Evolutionary conservation across 306 rosid species (phyloP).

Genomic region (Pyrus bretschneideri): DNA sequence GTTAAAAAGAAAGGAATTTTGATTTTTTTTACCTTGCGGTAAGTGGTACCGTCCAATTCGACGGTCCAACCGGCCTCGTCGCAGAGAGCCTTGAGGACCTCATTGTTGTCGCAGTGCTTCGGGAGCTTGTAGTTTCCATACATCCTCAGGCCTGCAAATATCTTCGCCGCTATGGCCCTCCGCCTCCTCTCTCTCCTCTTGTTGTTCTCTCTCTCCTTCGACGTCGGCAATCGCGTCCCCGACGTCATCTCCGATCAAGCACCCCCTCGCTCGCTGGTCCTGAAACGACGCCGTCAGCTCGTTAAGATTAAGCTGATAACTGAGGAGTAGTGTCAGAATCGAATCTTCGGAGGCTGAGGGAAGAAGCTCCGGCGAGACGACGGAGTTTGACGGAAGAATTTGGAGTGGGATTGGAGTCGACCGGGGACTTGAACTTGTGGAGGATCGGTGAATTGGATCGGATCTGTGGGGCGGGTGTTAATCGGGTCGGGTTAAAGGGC

Average conservation of each 20-base stretch:
- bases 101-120: constrained; percentile 91
- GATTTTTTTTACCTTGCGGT: constrained; percentile 55
- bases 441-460: constrained; percentile 16
- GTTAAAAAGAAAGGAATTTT: not conserved
- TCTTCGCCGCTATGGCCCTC: constrained; percentile 81
- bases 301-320: not conserved
- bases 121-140: constrained; percentile 86
- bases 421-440: not conserved
- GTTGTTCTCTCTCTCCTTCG: constrained; percentile 93
- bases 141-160: constrained; percentile 74
- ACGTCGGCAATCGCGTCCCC: constrained; percentile 72
- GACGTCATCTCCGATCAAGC: constrained; percentile 47
- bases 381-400: not conserved
- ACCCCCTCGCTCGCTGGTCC: not conserved
- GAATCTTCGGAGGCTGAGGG: not conserved
- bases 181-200: constrained; percentile 73
- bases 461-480: constrained; percentile 27
- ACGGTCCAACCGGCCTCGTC: constrained; percentile 85
- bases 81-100: constrained; percentile 90
- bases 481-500: not conserved
- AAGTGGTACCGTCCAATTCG: constrained; percentile 82
- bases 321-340: not conserved
- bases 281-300: not conserved
- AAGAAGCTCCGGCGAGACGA: not conserved
- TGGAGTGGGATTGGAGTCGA: not conserved